Percentiles rank a stretch among this genome's conserved stretches.
Evolutionary conservation across 345 rosid species (phyloP).

Genomic region (Murraya paniculata): DNA sequence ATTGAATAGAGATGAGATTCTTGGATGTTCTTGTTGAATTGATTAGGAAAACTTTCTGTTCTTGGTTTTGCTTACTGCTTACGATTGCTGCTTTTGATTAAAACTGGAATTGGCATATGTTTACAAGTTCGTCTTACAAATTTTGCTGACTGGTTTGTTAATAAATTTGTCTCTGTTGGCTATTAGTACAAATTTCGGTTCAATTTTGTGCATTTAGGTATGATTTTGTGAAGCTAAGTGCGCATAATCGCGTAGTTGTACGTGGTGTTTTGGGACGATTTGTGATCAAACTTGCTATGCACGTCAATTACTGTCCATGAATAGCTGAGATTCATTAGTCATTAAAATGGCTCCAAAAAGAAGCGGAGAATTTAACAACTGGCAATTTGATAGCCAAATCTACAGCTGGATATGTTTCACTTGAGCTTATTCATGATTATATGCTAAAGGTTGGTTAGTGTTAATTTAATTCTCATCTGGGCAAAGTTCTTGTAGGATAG

Average conservation of each 20-base stretch:
- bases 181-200: neutral
- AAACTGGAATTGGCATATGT: neutral
- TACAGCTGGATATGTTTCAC: neutral
- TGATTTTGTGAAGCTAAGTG: no score
- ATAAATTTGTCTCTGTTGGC: neutral
- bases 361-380: neutral
- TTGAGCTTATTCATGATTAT: neutral
- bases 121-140: neutral
- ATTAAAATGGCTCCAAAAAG: neutral
- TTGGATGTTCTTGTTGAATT: neutral
- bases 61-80: neutral
- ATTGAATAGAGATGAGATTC: neutral
- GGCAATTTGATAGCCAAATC: neutral
- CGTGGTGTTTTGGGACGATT: neutral
- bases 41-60: neutral
- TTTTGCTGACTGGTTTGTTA: neutral
- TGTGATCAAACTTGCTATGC: neutral
- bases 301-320: neutral
- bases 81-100: neutral
- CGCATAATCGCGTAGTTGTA: no score
- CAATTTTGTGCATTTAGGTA: neutral
- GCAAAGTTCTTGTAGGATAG: neutral
- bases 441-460: neutral
- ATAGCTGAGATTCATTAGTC: neutral
- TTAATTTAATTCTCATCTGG: neutral